These are phyloP conservation scores for Plasmodium vivax DNA, from an alignment of 169 alveolate species.

Conservation along the genomic window DNA sequence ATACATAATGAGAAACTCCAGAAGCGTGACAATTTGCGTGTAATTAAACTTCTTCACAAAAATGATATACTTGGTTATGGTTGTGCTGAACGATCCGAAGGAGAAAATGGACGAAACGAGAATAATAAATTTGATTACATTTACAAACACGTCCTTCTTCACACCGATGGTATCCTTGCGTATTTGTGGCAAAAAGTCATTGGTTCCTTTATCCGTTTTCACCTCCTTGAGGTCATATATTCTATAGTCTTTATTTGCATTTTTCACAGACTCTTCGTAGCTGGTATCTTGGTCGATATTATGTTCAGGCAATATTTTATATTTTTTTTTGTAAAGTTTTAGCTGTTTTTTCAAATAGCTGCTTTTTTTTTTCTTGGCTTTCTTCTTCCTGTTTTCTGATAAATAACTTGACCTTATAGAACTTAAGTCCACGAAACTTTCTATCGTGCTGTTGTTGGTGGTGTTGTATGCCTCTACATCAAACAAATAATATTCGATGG, in stretches of 20 bases:
- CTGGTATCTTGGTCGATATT: conserved; percentile 60
- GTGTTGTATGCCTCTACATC: conserved; percentile 43
- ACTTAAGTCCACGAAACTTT: conserved; percentile 47
- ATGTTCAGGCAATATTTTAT: conserved; percentile 63
- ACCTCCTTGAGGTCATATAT: conserved; percentile 39
- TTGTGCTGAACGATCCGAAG: conserved; percentile 48
- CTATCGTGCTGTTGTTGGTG: not conserved
- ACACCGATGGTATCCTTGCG: not conserved
- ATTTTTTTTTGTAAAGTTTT: conserved; percentile 46
- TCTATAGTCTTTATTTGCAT: conserved; percentile 21
- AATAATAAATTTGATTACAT: conserved; percentile 40
- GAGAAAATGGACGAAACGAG: conserved; percentile 34
- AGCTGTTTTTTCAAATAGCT: conserved; percentile 39
- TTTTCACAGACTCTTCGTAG: conserved; percentile 60
- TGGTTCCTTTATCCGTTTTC: conserved; percentile 38
- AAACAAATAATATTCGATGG: conserved; percentile 49
- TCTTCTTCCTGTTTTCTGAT: conserved; percentile 49
- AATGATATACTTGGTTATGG: conserved; percentile 48
- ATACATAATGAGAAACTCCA: conserved; percentile 43
- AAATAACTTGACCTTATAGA: conserved; percentile 46
- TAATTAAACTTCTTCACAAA: conserved; percentile 60
- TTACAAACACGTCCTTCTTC: conserved; percentile 26
- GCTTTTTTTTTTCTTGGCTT: conserved; percentile 28
- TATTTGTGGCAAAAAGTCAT: conserved; percentile 15
- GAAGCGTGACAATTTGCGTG: conserved; percentile 38